These are phyloP conservation scores for Syzygium oleosum DNA, from an alignment of 345 rosid genomes.

Conservation along the genomic window DNA sequence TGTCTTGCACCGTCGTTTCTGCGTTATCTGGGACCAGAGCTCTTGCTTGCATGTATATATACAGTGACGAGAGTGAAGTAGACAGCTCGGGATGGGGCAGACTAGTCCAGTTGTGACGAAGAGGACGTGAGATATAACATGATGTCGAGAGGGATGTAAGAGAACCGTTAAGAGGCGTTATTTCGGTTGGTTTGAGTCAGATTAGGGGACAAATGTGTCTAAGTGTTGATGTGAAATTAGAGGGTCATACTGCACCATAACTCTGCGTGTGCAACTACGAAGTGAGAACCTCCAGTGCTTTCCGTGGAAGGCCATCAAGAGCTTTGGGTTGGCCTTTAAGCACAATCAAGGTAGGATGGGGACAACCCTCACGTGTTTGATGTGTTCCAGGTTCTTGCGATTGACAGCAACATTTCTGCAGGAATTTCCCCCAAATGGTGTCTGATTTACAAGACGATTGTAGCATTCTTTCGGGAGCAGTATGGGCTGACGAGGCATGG, in stretches of 20 bases:
- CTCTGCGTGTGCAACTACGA: neutral
- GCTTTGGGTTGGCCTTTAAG: neutral
- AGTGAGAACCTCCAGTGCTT: constrained; percentile 10
- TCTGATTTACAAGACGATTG: neutral
- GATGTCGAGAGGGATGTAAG: neutral
- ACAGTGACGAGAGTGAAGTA: neutral
- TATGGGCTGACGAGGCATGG: neutral
- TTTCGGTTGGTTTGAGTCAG: constrained; percentile 10
- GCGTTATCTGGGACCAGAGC: neutral
- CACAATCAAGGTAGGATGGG: neutral
- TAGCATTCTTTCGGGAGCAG: neutral
- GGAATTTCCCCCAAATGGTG: neutral
- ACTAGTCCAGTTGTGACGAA: constrained; percentile 18
- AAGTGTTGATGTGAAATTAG: neutral
- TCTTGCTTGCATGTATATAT: neutral
- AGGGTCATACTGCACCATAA: neutral
- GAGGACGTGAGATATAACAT: constrained; percentile 9
- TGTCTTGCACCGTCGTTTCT: neutral
- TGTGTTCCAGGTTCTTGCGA: neutral
- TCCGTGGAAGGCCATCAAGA: neutral
- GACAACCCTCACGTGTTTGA: neutral
- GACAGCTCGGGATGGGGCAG: constrained; percentile 2
- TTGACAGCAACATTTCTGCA: neutral
- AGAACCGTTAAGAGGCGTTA: constrained; percentile 17
- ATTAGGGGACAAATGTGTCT: constrained; percentile 27